phyloP scores from a whole-genome alignment of 1,139 yeast genomes.

The Yamadazyma atlantica region DNA sequence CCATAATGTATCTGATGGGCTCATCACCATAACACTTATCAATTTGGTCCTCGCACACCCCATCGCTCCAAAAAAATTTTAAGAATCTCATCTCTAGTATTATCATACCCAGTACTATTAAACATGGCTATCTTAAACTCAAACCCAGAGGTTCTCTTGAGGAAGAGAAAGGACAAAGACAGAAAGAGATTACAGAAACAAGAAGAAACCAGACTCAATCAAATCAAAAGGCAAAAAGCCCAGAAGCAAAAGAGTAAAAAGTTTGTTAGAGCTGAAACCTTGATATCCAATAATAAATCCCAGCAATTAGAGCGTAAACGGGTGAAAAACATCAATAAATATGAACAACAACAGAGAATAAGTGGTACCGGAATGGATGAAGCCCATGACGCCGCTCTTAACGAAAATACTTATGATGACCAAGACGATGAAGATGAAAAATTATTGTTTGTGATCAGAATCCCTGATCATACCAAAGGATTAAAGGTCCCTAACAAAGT shows the following conservation, averaged over 20 bases:
- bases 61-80: slow-evolving; percentile 2
- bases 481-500: slow-evolving; percentile 68
- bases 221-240: slow-evolving; percentile 31
- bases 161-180: slow-evolving; percentile 77
- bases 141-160: slow-evolving; percentile 72
- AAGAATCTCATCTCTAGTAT: slow-evolving; percentile 20
- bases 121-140: slow-evolving; percentile 56
- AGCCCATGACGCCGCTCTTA: slow-evolving; percentile 5
- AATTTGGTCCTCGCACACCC: not conserved
- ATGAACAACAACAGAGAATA: slow-evolving; percentile 29
- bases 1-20: too few species aligned
- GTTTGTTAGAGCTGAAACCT: slow-evolving; percentile 71
- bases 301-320: slow-evolving; percentile 67
- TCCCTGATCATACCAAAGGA: slow-evolving; percentile 56
- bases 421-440: slow-evolving; percentile 41
- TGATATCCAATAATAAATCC: slow-evolving; percentile 64
- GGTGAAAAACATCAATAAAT: slow-evolving; percentile 57
- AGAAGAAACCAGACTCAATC: slow-evolving; percentile 39
- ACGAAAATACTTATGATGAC: slow-evolving; percentile 14
- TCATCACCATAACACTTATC: not conserved
- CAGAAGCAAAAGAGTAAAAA: slow-evolving; percentile 40
- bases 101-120: not conserved
- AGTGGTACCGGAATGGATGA: slow-evolving; percentile 1
- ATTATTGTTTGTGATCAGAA: slow-evolving; percentile 64
- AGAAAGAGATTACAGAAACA: slow-evolving; percentile 66